phyloP scores from a whole-genome alignment of 176 grass and related monocot genomes.

The Musa itinerans region DNA sequence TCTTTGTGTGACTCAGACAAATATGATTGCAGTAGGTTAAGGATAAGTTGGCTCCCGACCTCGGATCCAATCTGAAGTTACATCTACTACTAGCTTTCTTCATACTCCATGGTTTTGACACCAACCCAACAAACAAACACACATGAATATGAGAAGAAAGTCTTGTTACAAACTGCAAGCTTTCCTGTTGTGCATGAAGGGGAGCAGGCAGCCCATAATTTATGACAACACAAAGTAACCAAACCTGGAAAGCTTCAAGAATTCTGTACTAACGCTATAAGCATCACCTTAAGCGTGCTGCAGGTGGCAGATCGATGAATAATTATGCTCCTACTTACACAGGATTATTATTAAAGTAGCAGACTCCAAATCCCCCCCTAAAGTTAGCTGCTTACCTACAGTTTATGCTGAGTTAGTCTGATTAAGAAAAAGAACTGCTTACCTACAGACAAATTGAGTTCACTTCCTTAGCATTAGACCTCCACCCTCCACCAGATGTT shows the following conservation, averaged over 20 bases:
- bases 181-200: background rate
- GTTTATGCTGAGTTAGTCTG: background rate
- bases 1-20: background rate
- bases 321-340: background rate
- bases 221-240: background rate
- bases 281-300: background rate
- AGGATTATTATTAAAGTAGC: background rate
- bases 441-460: background rate
- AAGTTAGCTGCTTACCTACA: slow-evolving; percentile 1
- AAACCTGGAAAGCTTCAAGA: background rate
- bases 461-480: background rate
- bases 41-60: background rate
- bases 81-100: background rate
- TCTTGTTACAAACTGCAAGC: background rate
- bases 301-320: too few species aligned
- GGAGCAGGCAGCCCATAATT: background rate
- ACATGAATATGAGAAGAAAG: background rate
- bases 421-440: background rate
- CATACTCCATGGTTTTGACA: background rate
- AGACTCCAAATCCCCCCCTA: background rate
- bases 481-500: background rate
- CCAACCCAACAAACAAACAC: background rate
- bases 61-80: background rate
- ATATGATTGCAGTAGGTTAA: background rate
- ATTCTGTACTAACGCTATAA: background rate